These are phyloP conservation scores for Suillus luteus DNA, from an alignment of 768 basidiomycete species.

Conservation along the genomic window DNA sequence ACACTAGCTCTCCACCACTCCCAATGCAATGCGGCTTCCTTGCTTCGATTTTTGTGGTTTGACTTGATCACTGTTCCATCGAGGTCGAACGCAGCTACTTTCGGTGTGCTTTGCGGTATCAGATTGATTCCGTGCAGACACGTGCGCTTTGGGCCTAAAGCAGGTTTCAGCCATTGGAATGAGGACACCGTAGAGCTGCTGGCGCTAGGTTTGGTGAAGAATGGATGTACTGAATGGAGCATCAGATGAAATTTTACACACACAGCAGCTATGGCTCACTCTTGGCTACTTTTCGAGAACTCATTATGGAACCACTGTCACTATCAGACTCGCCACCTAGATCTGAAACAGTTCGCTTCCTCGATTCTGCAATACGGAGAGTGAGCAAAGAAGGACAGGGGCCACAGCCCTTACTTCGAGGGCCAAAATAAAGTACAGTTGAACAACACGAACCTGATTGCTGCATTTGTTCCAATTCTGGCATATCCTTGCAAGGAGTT, in stretches of 20 bases:
- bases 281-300: conserved; percentile 27
- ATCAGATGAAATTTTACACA: background rate
- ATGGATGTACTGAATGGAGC: conserved; percentile 40
- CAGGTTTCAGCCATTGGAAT: conserved; percentile 37
- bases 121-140: conserved; percentile 39
- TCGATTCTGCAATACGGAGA: background rate
- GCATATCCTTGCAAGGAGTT: background rate
- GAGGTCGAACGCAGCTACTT: conserved; percentile 81
- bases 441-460: conserved; percentile 2
- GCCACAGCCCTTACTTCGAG: background rate
- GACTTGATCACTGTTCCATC: conserved; percentile 84
- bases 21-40: conserved; percentile 38
- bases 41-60: conserved; percentile 33
- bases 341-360: conserved; percentile 24
- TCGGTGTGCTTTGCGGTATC: conserved; percentile 39
- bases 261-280: conserved; percentile 19
- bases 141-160: conserved; percentile 37
- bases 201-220: conserved; percentile 37
- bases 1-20: conserved; percentile 75
- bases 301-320: conserved; percentile 16
- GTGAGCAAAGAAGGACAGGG: background rate
- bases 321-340: conserved; percentile 13
- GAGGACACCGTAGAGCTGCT: conserved; percentile 8
- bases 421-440: background rate
- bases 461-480: background rate